Evolutionary conservation across 2,329 filamentous ascomycete genomes (phyloP).

Genomic region (Akanthomyces lecanii): DNA sequence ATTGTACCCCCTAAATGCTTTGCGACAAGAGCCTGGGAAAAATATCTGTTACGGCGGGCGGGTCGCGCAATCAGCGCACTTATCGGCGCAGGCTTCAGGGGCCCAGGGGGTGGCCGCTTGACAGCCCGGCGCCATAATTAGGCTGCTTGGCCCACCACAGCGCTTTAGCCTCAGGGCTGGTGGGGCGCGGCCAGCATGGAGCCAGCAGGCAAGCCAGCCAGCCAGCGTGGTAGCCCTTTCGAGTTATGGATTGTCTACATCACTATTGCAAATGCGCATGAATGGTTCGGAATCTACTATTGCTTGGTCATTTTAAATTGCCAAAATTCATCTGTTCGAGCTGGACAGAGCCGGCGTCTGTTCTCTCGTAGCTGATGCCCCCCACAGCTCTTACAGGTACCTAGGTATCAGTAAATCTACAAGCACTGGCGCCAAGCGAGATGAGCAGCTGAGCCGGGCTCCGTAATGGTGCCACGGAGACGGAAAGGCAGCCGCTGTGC

Average conservation of each 20-base stretch:
- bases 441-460: conserved; percentile 5
- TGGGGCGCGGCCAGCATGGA: neutral
- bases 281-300: too few relatives aligned
- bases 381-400: neutral
- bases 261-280: too few relatives aligned
- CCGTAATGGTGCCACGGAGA: neutral
- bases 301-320: too few relatives aligned
- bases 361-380: too few relatives aligned
- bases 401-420: too few relatives aligned
- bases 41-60: conserved; percentile 14
- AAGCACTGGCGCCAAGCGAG: neutral
- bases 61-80: conserved; percentile 15
- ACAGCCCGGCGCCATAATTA: neutral
- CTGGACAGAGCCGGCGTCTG: too few relatives aligned
- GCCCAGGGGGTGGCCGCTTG: neutral
- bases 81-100: neutral
- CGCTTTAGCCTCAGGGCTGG: conserved; percentile 8
- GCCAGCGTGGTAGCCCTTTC: neutral
- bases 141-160: neutral
- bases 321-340: too few relatives aligned
- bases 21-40: neutral
- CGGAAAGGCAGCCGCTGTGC: too few relatives aligned
- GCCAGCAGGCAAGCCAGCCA: neutral
- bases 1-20: neutral
- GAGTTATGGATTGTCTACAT: too few relatives aligned